A percentile compares a stretch with the other conserved stretches of the same genome.
Evolutionary conservation across 371 early-diverging fungal species (phyloP).

Genomic region (Thermomucor indicae-seudaticae): DNA sequence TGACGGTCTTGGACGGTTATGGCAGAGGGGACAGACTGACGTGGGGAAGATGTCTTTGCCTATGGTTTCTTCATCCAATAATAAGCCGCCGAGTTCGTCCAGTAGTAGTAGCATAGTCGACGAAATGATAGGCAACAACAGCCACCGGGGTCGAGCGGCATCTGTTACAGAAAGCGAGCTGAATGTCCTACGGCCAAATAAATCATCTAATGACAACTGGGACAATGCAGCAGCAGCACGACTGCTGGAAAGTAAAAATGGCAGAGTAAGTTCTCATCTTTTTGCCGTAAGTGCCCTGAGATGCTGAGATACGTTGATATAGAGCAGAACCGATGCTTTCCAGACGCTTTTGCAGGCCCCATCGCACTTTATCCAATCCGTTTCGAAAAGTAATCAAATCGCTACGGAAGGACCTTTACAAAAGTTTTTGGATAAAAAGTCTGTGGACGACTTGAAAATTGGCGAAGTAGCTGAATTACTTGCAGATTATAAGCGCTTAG

Average conservation of each 20-base stretch:
- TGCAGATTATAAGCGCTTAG: neutral
- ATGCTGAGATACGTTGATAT: neutral
- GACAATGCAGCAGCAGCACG: neutral
- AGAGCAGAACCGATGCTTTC: slow-evolving; percentile 9
- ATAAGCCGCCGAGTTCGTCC: neutral
- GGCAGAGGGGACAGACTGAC: slow-evolving; percentile 25
- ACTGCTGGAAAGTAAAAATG: neutral
- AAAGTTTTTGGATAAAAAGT: slow-evolving; percentile 23
- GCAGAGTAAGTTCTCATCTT: too few relatives aligned
- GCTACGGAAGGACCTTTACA: slow-evolving; percentile 17
- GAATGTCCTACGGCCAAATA: too few relatives aligned
- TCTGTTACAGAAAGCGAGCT: slow-evolving; percentile 16
- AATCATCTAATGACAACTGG: too few relatives aligned
- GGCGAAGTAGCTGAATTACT: neutral
- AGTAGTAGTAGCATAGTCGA: slow-evolving; percentile 6
- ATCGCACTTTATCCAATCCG: slow-evolving; percentile 17
- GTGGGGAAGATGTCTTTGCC: neutral
- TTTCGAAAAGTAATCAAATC: slow-evolving; percentile 1
- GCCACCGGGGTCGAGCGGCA: slow-evolving; percentile 7
- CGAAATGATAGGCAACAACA: slow-evolving; percentile 3
- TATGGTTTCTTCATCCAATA: too few relatives aligned
- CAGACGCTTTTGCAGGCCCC: slow-evolving; percentile 19
- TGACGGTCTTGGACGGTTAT: slow-evolving; percentile 44
- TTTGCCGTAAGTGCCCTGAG: too few relatives aligned
- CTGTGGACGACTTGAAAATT: slow-evolving; percentile 8